phyloP scores from a whole-genome alignment of 257 asterid species.

The Anisodus tanguticus region DNA sequence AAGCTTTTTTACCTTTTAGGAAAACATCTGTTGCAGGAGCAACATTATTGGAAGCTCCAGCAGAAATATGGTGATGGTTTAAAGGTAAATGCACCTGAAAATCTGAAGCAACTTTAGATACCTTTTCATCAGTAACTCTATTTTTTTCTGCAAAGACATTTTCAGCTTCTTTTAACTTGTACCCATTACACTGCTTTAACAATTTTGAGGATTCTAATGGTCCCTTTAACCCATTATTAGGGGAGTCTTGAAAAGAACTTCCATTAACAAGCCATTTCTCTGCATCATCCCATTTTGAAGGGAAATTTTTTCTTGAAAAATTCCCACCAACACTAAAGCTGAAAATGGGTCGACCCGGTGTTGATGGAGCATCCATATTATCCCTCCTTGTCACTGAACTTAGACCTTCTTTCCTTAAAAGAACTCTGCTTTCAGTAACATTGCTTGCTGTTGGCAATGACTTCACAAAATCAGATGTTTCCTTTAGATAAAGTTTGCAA shows the following conservation, averaged over 20 bases:
- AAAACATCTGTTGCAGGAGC: conserved; percentile 56
- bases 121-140: conserved; percentile 62
- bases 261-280: conserved; percentile 90
- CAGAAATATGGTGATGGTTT: conserved; percentile 42
- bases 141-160: conserved; percentile 56
- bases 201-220: conserved; percentile 44
- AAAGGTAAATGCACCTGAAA: conserved; percentile 56
- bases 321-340: conserved; percentile 79
- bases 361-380: conserved; percentile 74
- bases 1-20: conserved; percentile 61
- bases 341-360: conserved; percentile 98
- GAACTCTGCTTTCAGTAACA: conserved; percentile 41
- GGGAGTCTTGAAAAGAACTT: conserved; percentile 65
- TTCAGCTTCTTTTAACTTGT: conserved; percentile 52
- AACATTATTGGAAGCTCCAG: conserved; percentile 49
- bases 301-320: conserved; percentile 64
- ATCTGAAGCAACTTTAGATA: conserved; percentile 49
- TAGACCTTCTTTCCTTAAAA: conserved; percentile 46
- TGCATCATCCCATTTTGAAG: conserved; percentile 99
- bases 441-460: conserved; percentile 59
- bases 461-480: conserved; percentile 81
- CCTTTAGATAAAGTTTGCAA: conserved; percentile 83
- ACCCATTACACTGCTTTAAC: conserved; percentile 62
- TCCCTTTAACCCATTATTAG: conserved; percentile 49
- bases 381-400: conserved; percentile 55